Evolutionary conservation across 148 eudicot genomes (phyloP), one percentile per base, ranked within the genome.

Genomic region (Rhododendron henanense): DNA sequence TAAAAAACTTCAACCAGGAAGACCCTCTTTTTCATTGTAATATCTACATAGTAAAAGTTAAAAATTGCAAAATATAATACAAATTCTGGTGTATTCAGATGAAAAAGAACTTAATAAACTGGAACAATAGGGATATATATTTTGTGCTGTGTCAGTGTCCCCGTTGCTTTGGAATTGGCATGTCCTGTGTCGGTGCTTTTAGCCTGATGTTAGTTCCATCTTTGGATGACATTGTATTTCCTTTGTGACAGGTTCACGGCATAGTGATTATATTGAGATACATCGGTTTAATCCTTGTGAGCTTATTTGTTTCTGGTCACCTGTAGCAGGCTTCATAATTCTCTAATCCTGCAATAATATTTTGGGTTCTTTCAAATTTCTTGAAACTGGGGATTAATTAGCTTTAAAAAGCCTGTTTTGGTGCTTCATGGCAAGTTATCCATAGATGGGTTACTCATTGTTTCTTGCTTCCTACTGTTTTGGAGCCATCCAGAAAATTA

Each of bases 401-500:
- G 79, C 59, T 55, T 35, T 1, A 48, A 50, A 53, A 2, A 25
- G 21, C 28, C 33, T 19, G 6, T 33, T 47, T 4, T 65, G 31
- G n/a, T 65, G 47, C 18, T 84, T 65, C 67, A 78, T 85, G 65
- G 69, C 69, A 25, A 78, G 31, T 63, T 51, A 45, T 48, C 23
- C 63, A 11, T 25, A 23, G 75, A 45, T 35, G 37, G 75, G 25
- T 37, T n/a, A 14, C 63, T 39, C 63, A 74, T 44, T 55, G 53
- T 75, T 77, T 76, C 90, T 89, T 85, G 86, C 67, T 73, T 67
- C 85, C 73, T 84, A 84, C 83, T 86, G 82, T 84, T 88, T 84
- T 91, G 89, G 93, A 88, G 91, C 90, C 89, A 81, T 92, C 88
- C 94, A 97, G 98, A 97, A 97, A 92, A 91, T 97, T 84, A 95